phyloP scores from a whole-genome alignment of 805 yeast species.

The Candida suzukii region DNA sequence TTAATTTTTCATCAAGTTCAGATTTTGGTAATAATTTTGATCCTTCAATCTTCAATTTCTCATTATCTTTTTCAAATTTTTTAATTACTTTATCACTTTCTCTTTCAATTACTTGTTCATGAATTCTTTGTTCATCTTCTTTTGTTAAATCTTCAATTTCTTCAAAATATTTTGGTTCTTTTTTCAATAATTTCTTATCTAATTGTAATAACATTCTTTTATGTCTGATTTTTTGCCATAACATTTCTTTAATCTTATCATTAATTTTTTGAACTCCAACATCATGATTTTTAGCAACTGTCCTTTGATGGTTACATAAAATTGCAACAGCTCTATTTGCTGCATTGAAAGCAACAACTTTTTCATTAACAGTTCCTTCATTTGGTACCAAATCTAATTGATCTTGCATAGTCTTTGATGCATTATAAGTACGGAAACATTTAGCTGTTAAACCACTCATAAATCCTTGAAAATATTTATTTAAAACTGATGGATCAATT shows the following conservation, averaged over 20 bases:
- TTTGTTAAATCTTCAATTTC: slow-evolving; percentile 62
- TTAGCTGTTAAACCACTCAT: slow-evolving; percentile 94
- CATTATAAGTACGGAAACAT: slow-evolving; percentile 95
- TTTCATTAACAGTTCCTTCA: slow-evolving; percentile 82
- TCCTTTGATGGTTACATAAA: slow-evolving; percentile 93
- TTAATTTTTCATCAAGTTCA: slow-evolving; percentile 49
- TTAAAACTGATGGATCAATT: slow-evolving; percentile 73
- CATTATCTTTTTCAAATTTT: slow-evolving; percentile 72
- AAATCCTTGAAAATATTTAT: slow-evolving; percentile 81
- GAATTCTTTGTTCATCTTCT: slow-evolving; percentile 56
- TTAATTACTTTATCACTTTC: slow-evolving; percentile 58
- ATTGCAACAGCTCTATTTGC: slow-evolving; percentile 95
- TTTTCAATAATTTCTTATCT: slow-evolving; percentile 45
- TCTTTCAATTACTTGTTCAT: slow-evolving; percentile 51
- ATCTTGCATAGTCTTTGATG: slow-evolving; percentile 95
- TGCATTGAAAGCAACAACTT: slow-evolving; percentile 81
- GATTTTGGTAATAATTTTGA: slow-evolving; percentile 45
- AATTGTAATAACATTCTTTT: slow-evolving; percentile 64
- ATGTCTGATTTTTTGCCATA: slow-evolving; percentile 74
- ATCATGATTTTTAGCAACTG: slow-evolving; percentile 82
- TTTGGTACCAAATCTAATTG: slow-evolving; percentile 81
- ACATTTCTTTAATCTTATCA: slow-evolving; percentile 70
- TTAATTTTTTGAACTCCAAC: slow-evolving; percentile 70
- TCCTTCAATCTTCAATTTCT: slow-evolving; percentile 54
- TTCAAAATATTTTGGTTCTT: slow-evolving; percentile 51